phyloP scores from a whole-genome alignment of 495 filamentous ascomycete genomes.

The Pyrenula aspistea region DNA sequence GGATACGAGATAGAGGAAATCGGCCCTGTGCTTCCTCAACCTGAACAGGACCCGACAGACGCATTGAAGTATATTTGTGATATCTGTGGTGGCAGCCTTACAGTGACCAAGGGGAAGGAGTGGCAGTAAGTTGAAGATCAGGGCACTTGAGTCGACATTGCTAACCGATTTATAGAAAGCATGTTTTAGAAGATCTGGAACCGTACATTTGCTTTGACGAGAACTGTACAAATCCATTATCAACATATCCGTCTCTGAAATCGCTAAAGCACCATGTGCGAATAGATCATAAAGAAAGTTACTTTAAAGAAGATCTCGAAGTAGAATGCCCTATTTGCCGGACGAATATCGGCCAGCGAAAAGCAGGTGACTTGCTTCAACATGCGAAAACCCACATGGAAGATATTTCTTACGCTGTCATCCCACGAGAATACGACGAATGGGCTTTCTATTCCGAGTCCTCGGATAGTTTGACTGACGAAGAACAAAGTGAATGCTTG shows the following conservation, averaged over 20 bases:
- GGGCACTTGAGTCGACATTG: neutral
- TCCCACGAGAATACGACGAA: neutral
- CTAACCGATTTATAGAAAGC: conserved; percentile 1
- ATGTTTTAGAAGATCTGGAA: conserved; percentile 6
- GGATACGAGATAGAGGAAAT: neutral
- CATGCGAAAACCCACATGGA: neutral
- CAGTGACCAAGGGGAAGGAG: neutral
- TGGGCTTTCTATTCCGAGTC: conserved; percentile 1
- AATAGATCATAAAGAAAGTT: neutral
- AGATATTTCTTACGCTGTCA: neutral
- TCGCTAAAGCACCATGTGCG: conserved; percentile 5
- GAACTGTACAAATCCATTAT: neutral
- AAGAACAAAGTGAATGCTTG: neutral
- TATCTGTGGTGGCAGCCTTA: neutral
- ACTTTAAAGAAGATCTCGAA: neutral
- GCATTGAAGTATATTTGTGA: neutral
- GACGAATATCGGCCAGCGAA: neutral
- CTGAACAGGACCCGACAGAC: neutral
- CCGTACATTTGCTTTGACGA: conserved; percentile 6
- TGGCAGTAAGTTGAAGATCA: neutral
- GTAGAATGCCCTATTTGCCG: conserved; percentile 1
- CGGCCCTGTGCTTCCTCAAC: neutral
- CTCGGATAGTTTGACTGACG: neutral
- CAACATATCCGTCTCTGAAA: conserved; percentile 2
- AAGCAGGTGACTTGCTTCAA: conserved; percentile 1